A percentile compares a stretch with the other conserved stretches of the same genome.
These are phyloP conservation scores for Gracilaria gracilis DNA, from an alignment of 23 red algal genomes.

Conservation along the genomic window DNA sequence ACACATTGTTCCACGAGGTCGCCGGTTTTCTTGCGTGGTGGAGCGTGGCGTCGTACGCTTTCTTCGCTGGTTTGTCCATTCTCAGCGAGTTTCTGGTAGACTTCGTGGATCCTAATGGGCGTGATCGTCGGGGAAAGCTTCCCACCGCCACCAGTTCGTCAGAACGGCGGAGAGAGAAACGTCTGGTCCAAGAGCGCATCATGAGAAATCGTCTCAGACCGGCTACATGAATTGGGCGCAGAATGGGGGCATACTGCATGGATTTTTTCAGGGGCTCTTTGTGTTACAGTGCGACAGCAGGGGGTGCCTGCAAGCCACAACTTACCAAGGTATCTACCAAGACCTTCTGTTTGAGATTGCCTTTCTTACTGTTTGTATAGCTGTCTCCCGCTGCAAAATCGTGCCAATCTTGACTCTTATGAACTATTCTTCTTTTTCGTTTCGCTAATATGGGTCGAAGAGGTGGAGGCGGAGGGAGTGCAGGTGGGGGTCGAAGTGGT, in stretches of 20 bases:
- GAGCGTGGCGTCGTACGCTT: conserved; percentile 28
- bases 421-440: not conserved
- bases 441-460: conserved; percentile 11
- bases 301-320: too few species aligned
- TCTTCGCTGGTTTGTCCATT: conserved; percentile 32
- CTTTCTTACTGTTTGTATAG: not conserved
- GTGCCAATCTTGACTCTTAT: not conserved
- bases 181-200: conserved; percentile 41
- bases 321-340: too few species aligned
- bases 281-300: too few species aligned
- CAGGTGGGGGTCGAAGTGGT: not conserved
- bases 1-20: conserved; percentile 32
- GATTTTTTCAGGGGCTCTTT: not conserved
- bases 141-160: conserved; percentile 32
- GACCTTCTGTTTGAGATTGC: too few species aligned
- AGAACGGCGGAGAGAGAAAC: conserved; percentile 43
- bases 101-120: not conserved
- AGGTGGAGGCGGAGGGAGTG: not conserved
- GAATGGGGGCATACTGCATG: not conserved
- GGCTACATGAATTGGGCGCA: not conserved
- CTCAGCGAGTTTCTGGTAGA: conserved; percentile 20
- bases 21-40: conserved; percentile 51
- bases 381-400: not conserved
- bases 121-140: conserved; percentile 1
- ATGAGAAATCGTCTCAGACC: conserved; percentile 2